Evolutionary conservation across 495 filamentous ascomycete genomes (phyloP).

Genomic region (Lophiotrema nucula): DNA sequence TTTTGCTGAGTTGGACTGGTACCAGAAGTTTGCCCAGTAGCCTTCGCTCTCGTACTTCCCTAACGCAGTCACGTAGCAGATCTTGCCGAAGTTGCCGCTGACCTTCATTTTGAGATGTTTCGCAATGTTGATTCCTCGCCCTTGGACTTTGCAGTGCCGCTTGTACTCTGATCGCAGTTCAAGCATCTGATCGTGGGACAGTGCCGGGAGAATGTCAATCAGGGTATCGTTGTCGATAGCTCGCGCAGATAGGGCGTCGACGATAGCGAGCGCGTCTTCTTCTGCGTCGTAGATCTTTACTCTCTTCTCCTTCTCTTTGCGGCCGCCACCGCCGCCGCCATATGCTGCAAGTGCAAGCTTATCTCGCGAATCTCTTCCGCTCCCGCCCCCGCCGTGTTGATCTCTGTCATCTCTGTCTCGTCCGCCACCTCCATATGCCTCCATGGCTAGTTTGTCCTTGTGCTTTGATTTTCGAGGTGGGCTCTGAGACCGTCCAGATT

Average conservation of each 20-base stretch:
- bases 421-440: conserved; percentile 14
- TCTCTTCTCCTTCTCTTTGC: conserved; percentile 43
- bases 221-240: conserved; percentile 67
- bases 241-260: conserved; percentile 67
- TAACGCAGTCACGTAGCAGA: conserved; percentile 83
- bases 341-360: background rate
- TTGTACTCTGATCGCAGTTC: conserved; percentile 87
- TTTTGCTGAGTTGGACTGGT: conserved; percentile 60
- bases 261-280: conserved; percentile 72
- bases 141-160: conserved; percentile 68
- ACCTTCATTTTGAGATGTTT: conserved; percentile 86
- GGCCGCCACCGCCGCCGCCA: conserved; percentile 3
- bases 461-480: conserved; percentile 17
- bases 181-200: conserved; percentile 83
- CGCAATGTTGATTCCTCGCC: conserved; percentile 80
- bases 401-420: no score
- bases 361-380: background rate
- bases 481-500: conserved; percentile 19
- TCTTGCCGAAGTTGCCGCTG: conserved; percentile 81
- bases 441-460: conserved; percentile 27
- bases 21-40: conserved; percentile 99
- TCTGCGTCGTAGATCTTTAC: conserved; percentile 74
- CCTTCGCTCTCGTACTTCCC: conserved; percentile 92
- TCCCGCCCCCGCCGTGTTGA: background rate
- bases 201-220: conserved; percentile 77